Percentiles rank a stretch among this genome's conserved stretches.
These are phyloP conservation scores for Pleurozium schreberi DNA, from an alignment of 225 moss, liverwort and hornwort species.

Conservation along the genomic window DNA sequence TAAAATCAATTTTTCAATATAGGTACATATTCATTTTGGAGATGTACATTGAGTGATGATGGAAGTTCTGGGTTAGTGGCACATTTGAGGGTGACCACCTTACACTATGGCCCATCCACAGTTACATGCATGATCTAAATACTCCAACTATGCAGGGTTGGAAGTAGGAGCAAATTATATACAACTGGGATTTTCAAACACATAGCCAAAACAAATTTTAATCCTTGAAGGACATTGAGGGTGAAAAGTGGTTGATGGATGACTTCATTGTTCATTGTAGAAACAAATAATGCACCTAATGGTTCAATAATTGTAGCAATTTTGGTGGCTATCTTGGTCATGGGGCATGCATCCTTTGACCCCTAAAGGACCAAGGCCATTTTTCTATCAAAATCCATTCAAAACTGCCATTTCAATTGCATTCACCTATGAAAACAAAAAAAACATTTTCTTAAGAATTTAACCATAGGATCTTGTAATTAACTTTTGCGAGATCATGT, in stretches of 20 bases:
- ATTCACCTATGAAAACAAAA: no score
- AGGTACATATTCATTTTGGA: neutral
- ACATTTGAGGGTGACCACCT: neutral
- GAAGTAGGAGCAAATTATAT: neutral
- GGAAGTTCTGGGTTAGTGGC: fast-evolving
- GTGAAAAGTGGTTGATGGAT: fast-evolving
- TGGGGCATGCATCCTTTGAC: fast-evolving
- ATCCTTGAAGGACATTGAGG: neutral
- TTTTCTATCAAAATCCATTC: no score
- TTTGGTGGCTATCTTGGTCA: neutral
- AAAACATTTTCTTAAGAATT: no score
- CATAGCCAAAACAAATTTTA: neutral
- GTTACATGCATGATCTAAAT: neutral
- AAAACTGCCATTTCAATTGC: no score
- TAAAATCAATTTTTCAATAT: neutral
- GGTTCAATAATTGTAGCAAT: neutral
- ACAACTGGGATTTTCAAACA: neutral
- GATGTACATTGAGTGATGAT: neutral
- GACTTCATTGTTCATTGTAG: neutral
- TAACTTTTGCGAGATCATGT: no score
- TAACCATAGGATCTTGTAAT: no score
- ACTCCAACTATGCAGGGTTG: fast-evolving
- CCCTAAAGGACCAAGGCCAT: no score
- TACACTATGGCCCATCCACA: no score
- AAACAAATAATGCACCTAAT: neutral